Evolutionary conservation across 2,329 filamentous ascomycete species (phyloP).

Genomic region (Juglanconis sp.): DNA sequence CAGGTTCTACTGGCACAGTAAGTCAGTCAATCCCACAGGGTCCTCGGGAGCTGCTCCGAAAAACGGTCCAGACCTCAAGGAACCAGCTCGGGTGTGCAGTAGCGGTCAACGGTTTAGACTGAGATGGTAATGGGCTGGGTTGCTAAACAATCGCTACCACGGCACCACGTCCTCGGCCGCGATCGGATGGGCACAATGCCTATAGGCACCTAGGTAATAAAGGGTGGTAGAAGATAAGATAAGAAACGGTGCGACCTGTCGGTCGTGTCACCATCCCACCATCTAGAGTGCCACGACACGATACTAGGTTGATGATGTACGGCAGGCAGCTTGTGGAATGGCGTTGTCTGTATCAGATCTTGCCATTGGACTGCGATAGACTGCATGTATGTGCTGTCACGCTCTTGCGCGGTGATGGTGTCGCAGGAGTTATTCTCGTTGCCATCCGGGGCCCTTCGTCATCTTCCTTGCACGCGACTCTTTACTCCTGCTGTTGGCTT

Average conservation of each 20-base stretch:
- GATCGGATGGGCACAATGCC: not conserved
- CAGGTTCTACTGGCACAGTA: too few species aligned
- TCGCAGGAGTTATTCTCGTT: not conserved
- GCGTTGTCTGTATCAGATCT: not conserved
- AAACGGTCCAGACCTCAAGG: too few species aligned
- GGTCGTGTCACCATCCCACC: not conserved
- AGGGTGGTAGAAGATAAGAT: constrained; percentile 7
- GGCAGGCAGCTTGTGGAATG: not conserved
- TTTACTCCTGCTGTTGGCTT: too few species aligned
- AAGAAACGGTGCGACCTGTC: constrained; percentile 1
- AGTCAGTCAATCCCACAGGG: too few species aligned
- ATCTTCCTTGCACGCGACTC: not conserved
- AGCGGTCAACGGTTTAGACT: not conserved
- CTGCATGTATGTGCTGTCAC: not conserved
- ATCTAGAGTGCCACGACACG: not conserved
- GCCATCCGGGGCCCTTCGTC: not conserved
- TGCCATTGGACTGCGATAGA: not conserved
- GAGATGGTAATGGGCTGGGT: too few species aligned
- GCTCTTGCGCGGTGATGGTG: not conserved
- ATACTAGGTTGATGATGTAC: not conserved
- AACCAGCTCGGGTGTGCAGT: not conserved
- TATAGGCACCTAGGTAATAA: not conserved
- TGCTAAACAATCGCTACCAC: too few species aligned
- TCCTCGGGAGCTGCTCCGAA: too few species aligned
- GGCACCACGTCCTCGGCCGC: not conserved